Conservation (phyloP, 164 flowering plant species). For the Malania oleifera region DNA sequence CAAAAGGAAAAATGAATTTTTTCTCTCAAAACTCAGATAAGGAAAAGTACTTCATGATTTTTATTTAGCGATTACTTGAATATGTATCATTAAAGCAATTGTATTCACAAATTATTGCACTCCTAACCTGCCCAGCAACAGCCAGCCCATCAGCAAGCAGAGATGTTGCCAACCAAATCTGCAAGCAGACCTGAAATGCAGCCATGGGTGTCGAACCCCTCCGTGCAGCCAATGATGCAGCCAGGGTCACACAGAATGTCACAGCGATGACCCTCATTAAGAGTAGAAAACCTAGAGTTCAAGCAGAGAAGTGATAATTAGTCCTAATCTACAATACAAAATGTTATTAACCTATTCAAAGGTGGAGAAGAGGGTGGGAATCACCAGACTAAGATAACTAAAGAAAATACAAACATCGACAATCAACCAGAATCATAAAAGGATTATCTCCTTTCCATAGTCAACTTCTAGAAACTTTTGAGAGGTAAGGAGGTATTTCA, state of each 20-base stretch:
- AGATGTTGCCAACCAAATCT: constrained; percentile 88
- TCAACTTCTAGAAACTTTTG: too few relatives aligned
- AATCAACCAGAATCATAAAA: too few relatives aligned
- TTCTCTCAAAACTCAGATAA: too few relatives aligned
- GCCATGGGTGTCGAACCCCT: constrained; percentile 86
- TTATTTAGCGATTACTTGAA: too few relatives aligned
- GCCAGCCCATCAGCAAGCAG: constrained; percentile 86
- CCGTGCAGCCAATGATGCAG: constrained; percentile 89
- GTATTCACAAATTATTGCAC: background rate
- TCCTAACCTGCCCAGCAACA: constrained; percentile 75
- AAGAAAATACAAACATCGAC: too few relatives aligned
- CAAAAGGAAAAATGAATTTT: too few relatives aligned
- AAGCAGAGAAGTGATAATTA: background rate
- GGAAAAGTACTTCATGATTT: too few relatives aligned
- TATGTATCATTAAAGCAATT: too few relatives aligned
- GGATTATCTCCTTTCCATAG: too few relatives aligned
- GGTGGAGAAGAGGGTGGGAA: too few relatives aligned
- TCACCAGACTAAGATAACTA: too few relatives aligned
- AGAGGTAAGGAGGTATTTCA: too few relatives aligned
- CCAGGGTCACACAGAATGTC: constrained; percentile 87
- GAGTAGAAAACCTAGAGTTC: constrained; percentile 51
- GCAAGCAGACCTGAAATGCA: constrained; percentile 90
- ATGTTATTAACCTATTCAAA: background rate
- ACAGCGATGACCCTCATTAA: constrained; percentile 73
- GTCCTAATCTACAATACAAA: background rate